These are phyloP conservation scores for Penicillium atrosanguineum DNA, from an alignment of 495 filamentous ascomycete genomes.

Conservation along the genomic window DNA sequence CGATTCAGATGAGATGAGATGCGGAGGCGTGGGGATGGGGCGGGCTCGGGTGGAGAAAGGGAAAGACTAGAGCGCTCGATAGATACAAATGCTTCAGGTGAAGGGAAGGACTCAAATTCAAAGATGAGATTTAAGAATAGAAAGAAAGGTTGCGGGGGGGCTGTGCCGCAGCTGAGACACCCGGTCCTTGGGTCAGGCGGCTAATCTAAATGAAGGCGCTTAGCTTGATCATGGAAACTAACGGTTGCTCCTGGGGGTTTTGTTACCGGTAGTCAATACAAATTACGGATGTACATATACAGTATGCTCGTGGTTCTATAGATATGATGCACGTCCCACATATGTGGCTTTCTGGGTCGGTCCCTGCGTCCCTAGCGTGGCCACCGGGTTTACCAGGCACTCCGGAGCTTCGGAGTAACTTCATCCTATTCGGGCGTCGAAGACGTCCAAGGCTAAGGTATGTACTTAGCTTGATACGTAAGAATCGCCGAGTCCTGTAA, in stretches of 20 bases:
- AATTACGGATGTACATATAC: not conserved
- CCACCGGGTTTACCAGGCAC: not conserved
- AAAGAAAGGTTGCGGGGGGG: conserved; percentile 3
- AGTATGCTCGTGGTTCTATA: not conserved
- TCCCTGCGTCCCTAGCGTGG: conserved; percentile 12
- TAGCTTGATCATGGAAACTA: not conserved
- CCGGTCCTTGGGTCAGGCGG: conserved; percentile 10
- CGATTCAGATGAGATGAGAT: conserved; percentile 6
- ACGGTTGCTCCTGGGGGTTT: not conserved
- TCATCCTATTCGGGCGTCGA: not conserved
- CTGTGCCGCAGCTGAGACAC: not conserved
- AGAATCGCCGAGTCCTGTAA: not conserved
- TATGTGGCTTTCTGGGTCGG: conserved; percentile 13
- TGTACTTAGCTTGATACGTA: not conserved
- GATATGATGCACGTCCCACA: conserved; percentile 6
- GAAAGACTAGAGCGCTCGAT: not conserved
- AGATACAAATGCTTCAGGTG: not conserved
- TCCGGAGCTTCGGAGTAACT: not conserved
- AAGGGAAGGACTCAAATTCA: not conserved
- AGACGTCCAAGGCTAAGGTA: too few species aligned
- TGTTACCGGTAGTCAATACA: not conserved
- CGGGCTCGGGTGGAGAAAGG: not conserved
- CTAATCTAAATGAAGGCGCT: conserved; percentile 10
- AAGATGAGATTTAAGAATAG: conserved; percentile 10
- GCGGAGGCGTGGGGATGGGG: not conserved